Percentiles rank a stretch among this genome's conserved stretches.
phyloP scores from a whole-genome alignment of 768 basidiomycete species.

The Mycena leptocephala region DNA sequence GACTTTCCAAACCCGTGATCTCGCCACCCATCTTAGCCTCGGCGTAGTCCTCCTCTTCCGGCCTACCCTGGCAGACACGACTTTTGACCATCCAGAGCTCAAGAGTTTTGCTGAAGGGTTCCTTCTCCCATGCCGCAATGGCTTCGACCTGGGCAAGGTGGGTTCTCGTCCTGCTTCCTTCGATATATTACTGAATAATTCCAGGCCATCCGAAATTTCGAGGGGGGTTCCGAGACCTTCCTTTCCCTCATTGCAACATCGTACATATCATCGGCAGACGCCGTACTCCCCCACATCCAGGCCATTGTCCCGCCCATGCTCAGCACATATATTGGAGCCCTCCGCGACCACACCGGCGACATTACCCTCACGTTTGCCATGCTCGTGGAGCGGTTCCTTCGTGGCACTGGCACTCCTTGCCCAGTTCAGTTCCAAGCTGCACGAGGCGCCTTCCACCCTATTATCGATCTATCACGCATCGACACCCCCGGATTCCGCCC shows the following conservation, averaged over 20 bases:
- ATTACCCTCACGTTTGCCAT: neutral
- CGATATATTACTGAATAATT: neutral
- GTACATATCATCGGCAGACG: neutral
- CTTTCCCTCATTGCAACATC: neutral
- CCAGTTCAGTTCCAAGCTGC: neutral
- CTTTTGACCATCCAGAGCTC: neutral
- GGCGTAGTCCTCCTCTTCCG: neutral
- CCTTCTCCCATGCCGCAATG: neutral
- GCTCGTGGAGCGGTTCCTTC: neutral
- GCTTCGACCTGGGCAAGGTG: neutral
- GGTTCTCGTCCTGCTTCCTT: neutral
- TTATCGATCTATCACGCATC: neutral
- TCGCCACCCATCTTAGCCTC: neutral
- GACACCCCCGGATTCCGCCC: neutral
- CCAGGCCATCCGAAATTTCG: constrained; percentile 1
- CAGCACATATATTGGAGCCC: neutral
- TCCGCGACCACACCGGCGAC: neutral
- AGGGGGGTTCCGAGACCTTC: constrained; percentile 1
- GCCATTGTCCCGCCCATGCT: neutral
- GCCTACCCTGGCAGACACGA: neutral
- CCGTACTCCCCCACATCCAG: neutral
- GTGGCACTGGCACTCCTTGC: neutral
- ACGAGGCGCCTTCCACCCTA: neutral
- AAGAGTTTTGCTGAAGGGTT: neutral
- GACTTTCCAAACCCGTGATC: neutral